Base-by-base conservation (phyloP, 371 early-diverging fungal genomes). In the Mucor plumbeus region DNA sequence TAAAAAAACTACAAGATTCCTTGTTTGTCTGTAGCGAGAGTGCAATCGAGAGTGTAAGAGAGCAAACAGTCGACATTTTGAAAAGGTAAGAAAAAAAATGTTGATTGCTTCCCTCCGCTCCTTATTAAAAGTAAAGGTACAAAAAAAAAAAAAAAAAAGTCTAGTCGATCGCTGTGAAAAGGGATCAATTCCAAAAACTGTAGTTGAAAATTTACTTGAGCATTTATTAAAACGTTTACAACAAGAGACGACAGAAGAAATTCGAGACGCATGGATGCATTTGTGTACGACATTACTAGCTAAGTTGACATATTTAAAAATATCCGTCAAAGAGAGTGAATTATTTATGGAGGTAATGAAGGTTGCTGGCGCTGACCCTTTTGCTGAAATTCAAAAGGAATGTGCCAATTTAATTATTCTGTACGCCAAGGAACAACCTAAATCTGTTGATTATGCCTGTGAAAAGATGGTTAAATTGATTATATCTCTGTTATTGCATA, bases 331-430 rank as follows among this genome's bases (percentile, higher is more conserved):
- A 4, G 50, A 63, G 7, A 56, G 65, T 6, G 73, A 70, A 9
- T 17, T 36, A 6, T 55, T 59, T 3, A 61, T 73, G 54, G 66
- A 67, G 5, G 47, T 79, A 6, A 31, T 71, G 36, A 54, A 70
- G 17, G 15, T 61, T 1, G 70, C 73, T 3, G 60, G 61, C 14
- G 43, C 56, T 0, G 76, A 79, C 50, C 44, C 54, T 7, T 79
- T 66, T 63, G 67, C 77, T n/a, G 80, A 77, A 13, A 69, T 72
- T 0, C 67, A 69, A 41, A 72, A 76, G 43, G 63, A 65, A 36
- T 64, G 60, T 31, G 70, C 67, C 0, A 48, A 59, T 9, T 15
- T 68, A 0, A 47, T 76, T 17, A 14, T 67, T 4, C 14, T 47
- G 14, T 66, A 74, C 10, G 61, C 77, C 5, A 41, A 50, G 7